Base-by-base conservation (phyloP, 306 rosid genomes). In the Medicago lupulina region DNA sequence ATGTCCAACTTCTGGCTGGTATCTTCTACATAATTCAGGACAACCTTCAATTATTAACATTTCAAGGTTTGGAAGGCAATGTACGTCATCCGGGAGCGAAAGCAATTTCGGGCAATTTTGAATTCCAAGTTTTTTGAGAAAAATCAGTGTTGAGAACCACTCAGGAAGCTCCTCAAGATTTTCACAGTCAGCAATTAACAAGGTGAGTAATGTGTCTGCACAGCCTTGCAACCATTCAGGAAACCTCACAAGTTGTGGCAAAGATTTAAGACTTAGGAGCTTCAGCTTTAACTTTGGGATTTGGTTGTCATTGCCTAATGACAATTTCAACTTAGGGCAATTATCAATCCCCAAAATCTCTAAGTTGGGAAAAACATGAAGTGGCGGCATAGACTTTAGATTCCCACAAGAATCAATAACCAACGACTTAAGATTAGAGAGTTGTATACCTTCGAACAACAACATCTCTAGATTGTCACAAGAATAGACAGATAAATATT, bases 221-320 rank as follows among this genome's bases (percentile, higher is more conserved):
- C 43, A 70, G 28, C 61, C 61, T 70, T 28, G 46, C n/a, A 70
- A 17, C 74, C 46, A 28, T 49, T 9, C 10, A 28, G 74, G 74
- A 17, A 28, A 49, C 49, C n/a, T n/a, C 74, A 69, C 28, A 4
- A 69, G 23, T 12, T 47, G 41, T 2, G 74, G 44, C 15, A 25
- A 8, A 47, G 15, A 25, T 1, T 1, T 0, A 7, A 69, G 4
- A 23, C 1, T 0, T 49, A 69, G 25, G 0, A 9, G 0, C 44
- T 47, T 69, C 15, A 69, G 9, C 21, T 8, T 28, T 49, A 69
- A 69, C 21, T 25, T 10, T 0, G 60, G 40, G 43, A 23, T 69
- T 16, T 28, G 23, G 41, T 31, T 25, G 28, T 49, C 74, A 69
- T 14, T 2, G 43, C 1, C 44, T 15, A 21, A 7, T 13, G 74